These are phyloP conservation scores for Hyaloscypha variabilis DNA, from an alignment of 495 filamentous ascomycete genomes.

Conservation along the genomic window DNA sequence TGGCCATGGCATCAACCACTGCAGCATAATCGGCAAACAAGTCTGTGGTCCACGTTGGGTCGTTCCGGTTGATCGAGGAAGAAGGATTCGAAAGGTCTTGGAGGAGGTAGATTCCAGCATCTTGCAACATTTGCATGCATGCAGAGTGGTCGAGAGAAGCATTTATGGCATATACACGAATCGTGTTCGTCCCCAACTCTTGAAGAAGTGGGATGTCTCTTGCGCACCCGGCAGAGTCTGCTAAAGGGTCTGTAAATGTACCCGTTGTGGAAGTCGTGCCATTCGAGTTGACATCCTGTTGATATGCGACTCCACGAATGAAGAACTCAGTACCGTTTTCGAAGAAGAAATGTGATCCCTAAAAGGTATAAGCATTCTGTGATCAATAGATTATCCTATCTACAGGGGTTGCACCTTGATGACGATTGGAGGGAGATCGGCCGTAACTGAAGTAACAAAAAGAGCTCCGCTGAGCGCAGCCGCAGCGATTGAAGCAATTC, in stretches of 20 bases:
- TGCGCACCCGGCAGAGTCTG: slow-evolving; percentile 66
- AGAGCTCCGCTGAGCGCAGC: slow-evolving; percentile 30
- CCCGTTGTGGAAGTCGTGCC: slow-evolving; percentile 37
- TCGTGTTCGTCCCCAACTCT: slow-evolving; percentile 80
- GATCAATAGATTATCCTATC: background rate
- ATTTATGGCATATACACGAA: slow-evolving; percentile 93
- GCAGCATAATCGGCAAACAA: slow-evolving; percentile 79
- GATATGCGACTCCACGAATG: slow-evolving; percentile 92
- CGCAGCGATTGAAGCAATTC: slow-evolving; percentile 30
- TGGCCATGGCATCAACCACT: slow-evolving; percentile 77
- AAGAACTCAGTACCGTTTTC: slow-evolving; percentile 75
- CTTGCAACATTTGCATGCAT: slow-evolving; percentile 82
- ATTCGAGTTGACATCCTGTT: slow-evolving; percentile 53
- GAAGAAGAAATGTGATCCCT: slow-evolving; percentile 76
- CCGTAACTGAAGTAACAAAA: slow-evolving; percentile 35
- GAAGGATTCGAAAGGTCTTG: slow-evolving; percentile 82
- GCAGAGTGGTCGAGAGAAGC: slow-evolving; percentile 73
- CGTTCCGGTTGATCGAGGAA: slow-evolving; percentile 80
- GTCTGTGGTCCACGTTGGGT: slow-evolving; percentile 72
- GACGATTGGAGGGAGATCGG: slow-evolving; percentile 44
- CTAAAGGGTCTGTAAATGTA: slow-evolving; percentile 68
- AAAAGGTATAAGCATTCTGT: slow-evolving; percentile 16
- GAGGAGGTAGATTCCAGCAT: slow-evolving; percentile 93
- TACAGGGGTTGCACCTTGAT: no score
- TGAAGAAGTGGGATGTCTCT: slow-evolving; percentile 83